Conservation (phyloP, 768 basidiomycete species). For the Lentinula aciculospora region DNA sequence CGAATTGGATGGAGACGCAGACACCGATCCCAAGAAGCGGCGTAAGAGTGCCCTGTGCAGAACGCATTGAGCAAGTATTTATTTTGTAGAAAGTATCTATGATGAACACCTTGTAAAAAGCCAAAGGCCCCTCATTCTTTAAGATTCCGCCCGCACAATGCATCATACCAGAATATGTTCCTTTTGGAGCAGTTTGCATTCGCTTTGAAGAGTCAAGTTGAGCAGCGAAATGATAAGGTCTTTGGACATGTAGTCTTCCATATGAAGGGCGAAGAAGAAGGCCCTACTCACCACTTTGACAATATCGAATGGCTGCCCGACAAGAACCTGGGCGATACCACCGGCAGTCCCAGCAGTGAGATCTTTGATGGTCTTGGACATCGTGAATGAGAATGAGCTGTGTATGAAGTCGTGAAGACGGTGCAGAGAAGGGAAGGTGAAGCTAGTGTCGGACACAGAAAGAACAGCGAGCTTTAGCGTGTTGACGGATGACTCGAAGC, state of each 20-base stretch:
- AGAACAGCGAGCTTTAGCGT: too few relatives aligned
- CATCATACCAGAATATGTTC: constrained; percentile 84
- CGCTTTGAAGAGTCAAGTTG: constrained; percentile 40
- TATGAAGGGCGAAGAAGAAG: not conserved
- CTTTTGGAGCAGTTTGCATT: constrained; percentile 90
- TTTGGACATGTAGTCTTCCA: constrained; percentile 11
- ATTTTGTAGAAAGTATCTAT: not conserved
- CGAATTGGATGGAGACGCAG: constrained; percentile 96
- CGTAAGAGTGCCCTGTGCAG: constrained; percentile 74
- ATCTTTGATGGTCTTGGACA: constrained; percentile 77
- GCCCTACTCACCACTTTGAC: constrained; percentile 81
- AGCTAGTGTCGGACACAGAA: too few relatives aligned
- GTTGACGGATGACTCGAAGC: not conserved
- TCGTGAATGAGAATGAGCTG: constrained; percentile 12
- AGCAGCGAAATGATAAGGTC: not conserved
- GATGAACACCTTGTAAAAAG: constrained; percentile 82
- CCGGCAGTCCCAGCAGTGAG: constrained; percentile 87
- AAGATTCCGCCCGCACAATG: constrained; percentile 88
- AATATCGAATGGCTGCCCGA: constrained; percentile 95
- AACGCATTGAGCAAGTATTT: not conserved
- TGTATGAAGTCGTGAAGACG: not conserved
- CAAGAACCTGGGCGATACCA: constrained; percentile 86
- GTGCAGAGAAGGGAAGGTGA: too few relatives aligned
- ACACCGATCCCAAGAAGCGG: constrained; percentile 89
- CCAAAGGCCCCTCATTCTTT: constrained; percentile 86